A percentile compares a stretch with the other conserved stretches of the same genome.
phyloP scores from a whole-genome alignment of 495 filamentous ascomycete genomes.

The Chaetomium cochliodes region DNA sequence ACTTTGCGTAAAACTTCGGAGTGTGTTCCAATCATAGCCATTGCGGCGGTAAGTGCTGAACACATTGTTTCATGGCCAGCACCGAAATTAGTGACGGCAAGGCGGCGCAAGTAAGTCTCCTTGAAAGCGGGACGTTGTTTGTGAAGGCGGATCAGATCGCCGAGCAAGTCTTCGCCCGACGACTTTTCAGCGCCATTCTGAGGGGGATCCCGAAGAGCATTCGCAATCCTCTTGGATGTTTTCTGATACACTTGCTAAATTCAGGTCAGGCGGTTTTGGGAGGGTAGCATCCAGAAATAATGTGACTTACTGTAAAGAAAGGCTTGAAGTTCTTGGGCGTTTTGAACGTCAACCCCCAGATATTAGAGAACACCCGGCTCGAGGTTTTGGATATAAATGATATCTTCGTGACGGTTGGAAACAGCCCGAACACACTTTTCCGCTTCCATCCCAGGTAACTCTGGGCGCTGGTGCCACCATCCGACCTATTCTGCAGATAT shows the following conservation, averaged over 20 bases:
- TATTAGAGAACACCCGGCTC: constrained; percentile 26
- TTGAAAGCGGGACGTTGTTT: constrained; percentile 36
- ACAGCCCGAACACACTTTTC: constrained; percentile 41
- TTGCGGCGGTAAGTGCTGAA: constrained; percentile 42
- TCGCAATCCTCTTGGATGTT: constrained; percentile 28
- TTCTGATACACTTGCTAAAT: constrained; percentile 35
- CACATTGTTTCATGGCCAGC: constrained; percentile 51
- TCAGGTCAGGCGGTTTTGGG: neutral
- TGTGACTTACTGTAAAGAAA: constrained; percentile 37
- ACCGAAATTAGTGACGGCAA: constrained; percentile 49
- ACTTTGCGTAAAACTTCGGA: constrained; percentile 27
- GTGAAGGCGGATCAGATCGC: constrained; percentile 42
- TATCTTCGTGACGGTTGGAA: constrained; percentile 28
- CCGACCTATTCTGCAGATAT: constrained; percentile 35
- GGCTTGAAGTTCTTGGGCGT: constrained; percentile 37
- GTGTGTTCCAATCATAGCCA: constrained; percentile 39
- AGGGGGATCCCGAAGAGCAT: constrained; percentile 14
- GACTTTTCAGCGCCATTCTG: neutral
- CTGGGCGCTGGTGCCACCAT: constrained; percentile 40
- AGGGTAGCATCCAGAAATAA: neutral
- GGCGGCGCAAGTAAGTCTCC: constrained; percentile 44
- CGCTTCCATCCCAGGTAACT: constrained; percentile 40
- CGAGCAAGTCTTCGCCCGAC: constrained; percentile 31
- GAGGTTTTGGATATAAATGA: constrained; percentile 23
- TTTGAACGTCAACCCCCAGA: constrained; percentile 35